Evolutionary conservation across 2,329 filamentous ascomycete species (phyloP), one percentile per base, ranked within the genome.

Genomic region (Pezicula rhizophila): DNA sequence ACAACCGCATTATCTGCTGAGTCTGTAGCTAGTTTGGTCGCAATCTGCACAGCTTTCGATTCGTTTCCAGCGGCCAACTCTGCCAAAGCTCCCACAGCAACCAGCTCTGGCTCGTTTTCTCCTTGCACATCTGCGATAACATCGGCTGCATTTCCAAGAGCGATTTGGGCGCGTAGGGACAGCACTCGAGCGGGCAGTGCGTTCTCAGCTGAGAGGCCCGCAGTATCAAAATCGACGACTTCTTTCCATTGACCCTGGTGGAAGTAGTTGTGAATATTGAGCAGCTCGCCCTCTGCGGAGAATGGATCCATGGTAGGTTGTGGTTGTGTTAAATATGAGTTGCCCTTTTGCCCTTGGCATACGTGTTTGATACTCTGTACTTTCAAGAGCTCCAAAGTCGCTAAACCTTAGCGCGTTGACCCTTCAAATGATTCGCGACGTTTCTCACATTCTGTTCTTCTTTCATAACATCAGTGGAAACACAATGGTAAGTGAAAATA

Each of bases 211-310:
- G 88, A 93, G 64, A 97, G 85, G 51, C 83, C 76, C 5, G 85
- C 82, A 39, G 83, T 85, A 69, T 95, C 86, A 71, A 90, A 95
- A 72, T 93, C 85, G 69, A 95, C 70, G 55, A 95, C 91, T 64
- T 85, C 77, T 64, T 88, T 79, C 77, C 89, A 96, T 75, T 95
- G 91, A 65, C 88, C 90, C 68, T 85, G 80, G 68, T 85, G 78
- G 71, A 85, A 86, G 70, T 80, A 69, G 69, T 80, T 85, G 72
- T 85, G 80, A 56, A 86, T 78, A 70, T 84, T 85, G 66, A 86
- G 78, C 60, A 87, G 71, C 72, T 87, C 83, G 70, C 82, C 82
- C 69, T 86, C 82, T 56, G 81, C 76, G 42, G 81, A 85, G 67
- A 83, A 87, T 57, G 82, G 81, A 67, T 86, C 82, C 82, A 86